Base-by-base conservation (phyloP, 192 early-diverging fungal species). In the Linnemannia zychae region DNA sequence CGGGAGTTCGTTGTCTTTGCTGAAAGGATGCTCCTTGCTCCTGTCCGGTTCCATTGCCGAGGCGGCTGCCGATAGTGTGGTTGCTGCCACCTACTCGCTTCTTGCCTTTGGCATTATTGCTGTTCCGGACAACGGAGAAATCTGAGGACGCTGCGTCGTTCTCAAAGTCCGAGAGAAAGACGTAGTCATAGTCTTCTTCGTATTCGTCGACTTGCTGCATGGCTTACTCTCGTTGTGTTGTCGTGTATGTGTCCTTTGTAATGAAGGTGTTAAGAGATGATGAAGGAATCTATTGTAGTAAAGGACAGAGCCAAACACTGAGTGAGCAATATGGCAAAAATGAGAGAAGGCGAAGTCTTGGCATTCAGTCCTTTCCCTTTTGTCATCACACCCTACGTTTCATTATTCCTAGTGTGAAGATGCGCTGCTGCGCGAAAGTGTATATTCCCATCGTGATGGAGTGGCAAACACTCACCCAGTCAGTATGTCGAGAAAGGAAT, bases 101-200 rank as follows among this genome's bases (percentile, higher is more conserved):
- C 57, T 63, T 63, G n/a, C 24, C 57, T 31, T 63, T 63, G 9
- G 57, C 28, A 24, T 11, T 31, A 5, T 44, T 47, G 47, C 71
- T 46, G 28, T 72, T 20, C 16, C 46, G 24, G 49, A 47, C 57
- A 71, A 22, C 49, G 44, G 52, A 38, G 28, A 33, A 49, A 24
- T 28, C 9, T 33, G 38, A 1, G 33, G 12, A 1, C 7, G 22
- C 28, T 28, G 71, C 22, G 17, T 84, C 82, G 60, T 34, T 52
- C 6, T 84, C 82, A 34, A 84, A 68, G 36, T 84, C 77, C 11
- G 82, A 84, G 63, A 84, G 82, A 40, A 84, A 67, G 24, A 84
- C 82, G 50, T 84, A 84, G 82, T 84, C 82, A 50, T 84, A 84
- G 82, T 84, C 82, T 31, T 84, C 82, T 22, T 84, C 82, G 60